Base-by-base conservation (phyloP, 495 filamentous ascomycete genomes). In the Chaetomium fimeti region DNA sequence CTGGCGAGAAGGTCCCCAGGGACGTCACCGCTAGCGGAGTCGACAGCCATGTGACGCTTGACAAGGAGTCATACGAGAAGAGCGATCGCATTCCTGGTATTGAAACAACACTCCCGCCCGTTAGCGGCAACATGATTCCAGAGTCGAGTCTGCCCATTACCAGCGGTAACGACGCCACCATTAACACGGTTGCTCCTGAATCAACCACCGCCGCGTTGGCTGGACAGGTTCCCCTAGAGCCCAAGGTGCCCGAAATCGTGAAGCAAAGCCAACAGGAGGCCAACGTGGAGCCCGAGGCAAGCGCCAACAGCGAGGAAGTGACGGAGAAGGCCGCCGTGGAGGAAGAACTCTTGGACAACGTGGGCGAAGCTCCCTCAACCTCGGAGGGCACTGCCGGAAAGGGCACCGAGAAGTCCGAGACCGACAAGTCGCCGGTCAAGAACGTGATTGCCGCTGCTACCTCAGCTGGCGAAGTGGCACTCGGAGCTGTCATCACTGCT, bases 121-220 rank as follows among this genome's bases (percentile, higher is more conserved):
- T 88, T 43, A 79, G 82, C 16, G 81, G 77, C 38, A 87, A 83
- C 74, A 76, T 90, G 78, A 93, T 94, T 66, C 92, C 92, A 12
- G 91, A 96, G 77, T 94, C 91, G 25, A 91, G 90, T 75, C 82
- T 95, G 58, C 90, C 90, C 20, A 89, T 92, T 68, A 83, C 82
- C 48, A 68, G 72, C 57, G 68, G 66, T 52, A 64, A 69, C 28
- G 85, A 81, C 60, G 82, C 81, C 67, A 82, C 79, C 18, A 85
- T 92, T 66, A 89, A 86, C 67, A 91, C 89, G 11, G 87, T 84
- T 28, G 84, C 82, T 5, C 87, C 90, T 5, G 75, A 76, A 28
- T 85, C 90, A 56, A 93, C 91, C 18, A 95, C 91, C 38, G 87
- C 87, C 57, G 83, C 78, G 1, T 57, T 69, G 20, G 69, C 67